Evolutionary conservation across 202 grass and related monocot species (phyloP).

Genomic region (Setaria italica): DNA sequence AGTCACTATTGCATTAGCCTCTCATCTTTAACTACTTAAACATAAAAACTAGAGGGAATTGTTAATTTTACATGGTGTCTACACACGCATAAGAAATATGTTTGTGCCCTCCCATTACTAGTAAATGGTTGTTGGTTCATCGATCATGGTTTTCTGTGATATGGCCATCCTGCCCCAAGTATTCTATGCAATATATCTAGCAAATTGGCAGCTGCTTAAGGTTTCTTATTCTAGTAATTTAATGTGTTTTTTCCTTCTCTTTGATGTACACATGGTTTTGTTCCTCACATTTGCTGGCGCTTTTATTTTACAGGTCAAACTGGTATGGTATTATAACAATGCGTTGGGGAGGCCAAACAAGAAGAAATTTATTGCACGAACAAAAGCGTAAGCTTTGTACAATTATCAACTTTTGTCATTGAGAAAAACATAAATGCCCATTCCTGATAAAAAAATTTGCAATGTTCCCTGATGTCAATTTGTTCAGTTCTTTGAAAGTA

Average conservation of each 20-base stretch:
- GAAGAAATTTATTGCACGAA: slow-evolving; percentile 98
- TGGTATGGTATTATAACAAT: slow-evolving; percentile 99
- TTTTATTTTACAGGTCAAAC: slow-evolving; percentile 76
- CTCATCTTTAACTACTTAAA: neutral
- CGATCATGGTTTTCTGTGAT: slow-evolving; percentile 7
- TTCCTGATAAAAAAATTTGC: slow-evolving; percentile 1
- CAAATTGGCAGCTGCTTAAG: neutral
- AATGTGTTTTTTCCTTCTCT: slow-evolving; percentile 25
- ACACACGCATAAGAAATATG: neutral
- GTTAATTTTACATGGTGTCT: slow-evolving; percentile 21
- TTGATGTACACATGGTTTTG: neutral
- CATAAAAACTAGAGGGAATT: neutral
- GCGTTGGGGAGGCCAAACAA: slow-evolving; percentile 93
- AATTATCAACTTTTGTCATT: neutral
- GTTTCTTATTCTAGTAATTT: neutral
- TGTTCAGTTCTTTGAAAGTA: slow-evolving; percentile 40
- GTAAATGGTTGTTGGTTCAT: neutral
- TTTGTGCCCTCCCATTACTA: neutral
- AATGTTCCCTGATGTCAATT: slow-evolving; percentile 20
- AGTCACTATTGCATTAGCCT: neutral
- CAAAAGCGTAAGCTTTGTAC: slow-evolving; percentile 74
- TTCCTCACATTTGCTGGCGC: neutral
- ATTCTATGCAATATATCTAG: neutral
- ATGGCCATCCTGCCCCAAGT: neutral
- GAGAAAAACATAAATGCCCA: slow-evolving; percentile 2